Evolutionary conservation across 2,329 filamentous ascomycete genomes (phyloP).

Genomic region (Colletotrichum theobromicola): DNA sequence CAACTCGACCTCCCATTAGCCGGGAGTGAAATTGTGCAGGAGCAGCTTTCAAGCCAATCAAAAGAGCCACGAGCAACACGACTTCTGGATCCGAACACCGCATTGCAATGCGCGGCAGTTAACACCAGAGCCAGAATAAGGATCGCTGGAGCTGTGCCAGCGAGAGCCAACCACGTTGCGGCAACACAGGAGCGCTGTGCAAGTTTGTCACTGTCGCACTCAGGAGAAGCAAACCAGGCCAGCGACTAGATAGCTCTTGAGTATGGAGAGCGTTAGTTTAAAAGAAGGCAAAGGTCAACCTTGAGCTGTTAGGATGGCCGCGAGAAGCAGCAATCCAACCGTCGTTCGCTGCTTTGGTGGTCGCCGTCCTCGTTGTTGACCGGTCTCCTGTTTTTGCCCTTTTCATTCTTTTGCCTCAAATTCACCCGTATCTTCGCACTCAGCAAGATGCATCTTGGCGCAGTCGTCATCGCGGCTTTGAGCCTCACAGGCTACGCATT

Average conservation of each 20-base stretch:
- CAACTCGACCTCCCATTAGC: background rate
- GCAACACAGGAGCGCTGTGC: background rate
- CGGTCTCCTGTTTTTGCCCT: background rate
- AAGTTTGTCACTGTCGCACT: background rate
- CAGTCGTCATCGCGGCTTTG: slow-evolving; percentile 1
- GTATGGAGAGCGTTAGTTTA: background rate
- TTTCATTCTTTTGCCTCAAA: background rate
- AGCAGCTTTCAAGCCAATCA: background rate
- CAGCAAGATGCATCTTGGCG: slow-evolving; percentile 5
- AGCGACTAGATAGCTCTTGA: background rate
- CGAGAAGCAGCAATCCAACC: background rate
- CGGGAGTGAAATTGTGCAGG: background rate
- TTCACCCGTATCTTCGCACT: background rate
- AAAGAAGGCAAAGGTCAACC: background rate
- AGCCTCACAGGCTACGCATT: slow-evolving; percentile 8
- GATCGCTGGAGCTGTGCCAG: background rate
- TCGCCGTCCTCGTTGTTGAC: background rate
- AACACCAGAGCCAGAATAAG: background rate
- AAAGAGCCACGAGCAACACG: background rate
- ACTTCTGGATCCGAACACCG: background rate
- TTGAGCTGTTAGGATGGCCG: background rate
- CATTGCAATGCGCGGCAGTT: background rate
- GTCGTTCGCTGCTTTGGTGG: background rate
- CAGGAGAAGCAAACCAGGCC: background rate
- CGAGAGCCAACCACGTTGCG: background rate